phyloP scores from a whole-genome alignment of 2,329 filamentous ascomycete species.

The Pyrenophora seminiperda region DNA sequence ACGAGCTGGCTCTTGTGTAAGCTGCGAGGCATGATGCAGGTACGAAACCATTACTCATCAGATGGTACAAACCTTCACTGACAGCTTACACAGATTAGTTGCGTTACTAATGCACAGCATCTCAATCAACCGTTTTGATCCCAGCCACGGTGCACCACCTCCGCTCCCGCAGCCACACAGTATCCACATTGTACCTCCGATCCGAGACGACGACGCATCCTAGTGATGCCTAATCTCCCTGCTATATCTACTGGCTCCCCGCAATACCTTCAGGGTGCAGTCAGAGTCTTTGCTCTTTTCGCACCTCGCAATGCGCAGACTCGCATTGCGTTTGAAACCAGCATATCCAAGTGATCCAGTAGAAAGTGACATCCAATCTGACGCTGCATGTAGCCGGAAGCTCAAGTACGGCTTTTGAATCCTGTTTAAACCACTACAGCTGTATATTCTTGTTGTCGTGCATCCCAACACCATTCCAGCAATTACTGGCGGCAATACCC shows the following conservation, averaged over 20 bases:
- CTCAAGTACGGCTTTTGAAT: constrained; percentile 35
- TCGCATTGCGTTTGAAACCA: constrained; percentile 32
- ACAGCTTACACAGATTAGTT: background rate
- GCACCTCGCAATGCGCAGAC: background rate
- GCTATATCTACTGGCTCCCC: constrained; percentile 12
- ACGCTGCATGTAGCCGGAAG: constrained; percentile 46
- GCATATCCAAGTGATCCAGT: constrained; percentile 44
- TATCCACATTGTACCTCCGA: background rate
- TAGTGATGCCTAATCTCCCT: constrained; percentile 24
- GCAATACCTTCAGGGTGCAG: constrained; percentile 9
- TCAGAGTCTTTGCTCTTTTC: constrained; percentile 2
- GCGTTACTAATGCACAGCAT: background rate
- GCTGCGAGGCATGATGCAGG: background rate
- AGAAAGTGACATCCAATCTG: constrained; percentile 45
- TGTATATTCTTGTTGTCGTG: constrained; percentile 20
- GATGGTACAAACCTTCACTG: background rate
- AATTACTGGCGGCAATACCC: constrained; percentile 32
- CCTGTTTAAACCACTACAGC: constrained; percentile 25
- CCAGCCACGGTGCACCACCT: background rate
- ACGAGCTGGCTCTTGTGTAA: background rate
- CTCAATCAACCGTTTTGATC: background rate
- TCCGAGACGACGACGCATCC: background rate
- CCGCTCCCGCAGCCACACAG: background rate
- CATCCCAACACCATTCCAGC: constrained; percentile 18
- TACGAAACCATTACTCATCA: background rate